Evolutionary conservation across 176 grass and related monocot species (phyloP).

Genomic region (Bromus sterilis): DNA sequence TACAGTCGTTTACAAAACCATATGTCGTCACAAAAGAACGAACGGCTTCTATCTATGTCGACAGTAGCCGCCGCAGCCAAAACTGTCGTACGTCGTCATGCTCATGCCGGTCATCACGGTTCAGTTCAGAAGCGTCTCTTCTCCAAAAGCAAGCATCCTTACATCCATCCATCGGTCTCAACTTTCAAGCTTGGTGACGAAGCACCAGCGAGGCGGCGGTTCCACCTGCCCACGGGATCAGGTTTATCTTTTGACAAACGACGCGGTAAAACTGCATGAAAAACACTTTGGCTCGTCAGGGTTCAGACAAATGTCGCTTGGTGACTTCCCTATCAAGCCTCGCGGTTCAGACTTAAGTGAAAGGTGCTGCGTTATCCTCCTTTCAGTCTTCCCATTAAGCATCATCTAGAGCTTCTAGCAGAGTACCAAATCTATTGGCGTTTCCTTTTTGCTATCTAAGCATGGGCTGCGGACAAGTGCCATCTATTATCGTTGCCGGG

Average conservation of each 20-base stretch:
- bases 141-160: neutral
- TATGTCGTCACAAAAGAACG: neutral
- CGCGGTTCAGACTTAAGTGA: too few relatives aligned
- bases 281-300: neutral
- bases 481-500: neutral
- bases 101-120: neutral
- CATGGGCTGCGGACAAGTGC: too few relatives aligned
- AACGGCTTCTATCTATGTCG: neutral
- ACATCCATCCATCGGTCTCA: neutral
- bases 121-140: neutral
- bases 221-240: constrained; percentile 4
- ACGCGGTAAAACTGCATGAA: neutral
- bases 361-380: neutral
- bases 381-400: constrained; percentile 9
- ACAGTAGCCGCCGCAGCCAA: neutral
- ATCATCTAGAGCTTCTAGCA: constrained; percentile 10
- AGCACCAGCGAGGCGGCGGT: neutral
- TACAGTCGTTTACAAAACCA: too few relatives aligned
- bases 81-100: neutral
- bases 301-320: neutral
- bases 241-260: neutral
- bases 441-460: neutral
- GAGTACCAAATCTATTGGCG: neutral
- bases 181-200: neutral
- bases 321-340: neutral